phyloP scores from a whole-genome alignment of 2,329 filamentous ascomycete species.

The Fusarium nurragi region DNA sequence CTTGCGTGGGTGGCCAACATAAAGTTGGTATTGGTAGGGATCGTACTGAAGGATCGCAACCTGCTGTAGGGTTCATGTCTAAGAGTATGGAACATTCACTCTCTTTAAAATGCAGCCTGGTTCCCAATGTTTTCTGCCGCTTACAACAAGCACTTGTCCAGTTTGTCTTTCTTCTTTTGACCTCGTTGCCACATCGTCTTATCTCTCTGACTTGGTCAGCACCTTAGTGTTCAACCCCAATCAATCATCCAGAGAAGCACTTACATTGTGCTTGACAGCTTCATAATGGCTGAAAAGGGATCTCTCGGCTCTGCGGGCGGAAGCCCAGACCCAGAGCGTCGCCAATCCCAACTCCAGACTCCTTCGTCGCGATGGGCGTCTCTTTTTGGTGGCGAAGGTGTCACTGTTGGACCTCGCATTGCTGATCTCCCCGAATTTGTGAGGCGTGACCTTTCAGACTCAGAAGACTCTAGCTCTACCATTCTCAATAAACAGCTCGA shows the following conservation, averaged over 20 bases:
- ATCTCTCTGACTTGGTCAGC: not conserved
- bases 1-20: conserved; percentile 20
- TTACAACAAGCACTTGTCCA: conserved; percentile 6
- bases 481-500: conserved; percentile 75
- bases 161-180: conserved; percentile 13
- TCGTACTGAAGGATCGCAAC: conserved; percentile 11
- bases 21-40: conserved; percentile 18
- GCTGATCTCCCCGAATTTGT: conserved; percentile 54
- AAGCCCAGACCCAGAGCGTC: conserved; percentile 41
- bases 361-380: conserved; percentile 46
- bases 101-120: conserved; percentile 31
- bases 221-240: not conserved
- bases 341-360: conserved; percentile 24
- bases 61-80: conserved; percentile 15
- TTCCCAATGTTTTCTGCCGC: conserved; percentile 6
- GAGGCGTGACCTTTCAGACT: conserved; percentile 51
- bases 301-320: conserved; percentile 23
- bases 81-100: conserved; percentile 10
- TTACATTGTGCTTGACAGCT: not conserved
- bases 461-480: conserved; percentile 57
- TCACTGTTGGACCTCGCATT: conserved; percentile 62
- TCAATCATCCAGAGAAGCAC: not conserved
- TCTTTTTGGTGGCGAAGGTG: conserved; percentile 52
- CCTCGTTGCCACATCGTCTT: not conserved
- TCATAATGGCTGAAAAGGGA: conserved; percentile 44